Evolutionary conservation across 2,329 filamentous ascomycete species (phyloP), one percentile per base, ranked within the genome.

Genomic region (Phyllosticta citribraziliensis): DNA sequence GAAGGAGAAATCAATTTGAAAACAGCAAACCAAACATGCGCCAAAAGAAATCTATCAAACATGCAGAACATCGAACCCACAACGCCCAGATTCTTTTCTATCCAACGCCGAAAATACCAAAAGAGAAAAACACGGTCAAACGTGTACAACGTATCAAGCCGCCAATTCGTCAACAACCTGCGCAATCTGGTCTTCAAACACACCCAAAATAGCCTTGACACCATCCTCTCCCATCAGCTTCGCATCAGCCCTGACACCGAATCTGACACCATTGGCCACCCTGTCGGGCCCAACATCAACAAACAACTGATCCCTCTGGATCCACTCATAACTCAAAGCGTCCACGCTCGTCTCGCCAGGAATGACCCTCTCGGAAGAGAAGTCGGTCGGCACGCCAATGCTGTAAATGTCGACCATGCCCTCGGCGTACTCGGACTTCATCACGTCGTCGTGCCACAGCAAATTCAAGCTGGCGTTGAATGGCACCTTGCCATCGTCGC

Each of bases 401-500:
- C 17, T 40, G 3, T 55, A 47, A 11, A 20, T 50, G 55, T 33
- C 20, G 10, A 22, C 40, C 25, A 24, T 33, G 12, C 52, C 58
- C 10, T 25, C 53, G 22, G 52, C 58, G 27, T 55, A 59, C 54
- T 56, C 59, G 22, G 20, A 53, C 27, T 54, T 55, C 24, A 57
- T 51, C 6, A 57, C 50, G 11, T 57, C 60, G 33, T 69, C 67
- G 56, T 66, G 66, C 69, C 69, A 72, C 30, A 73, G 65, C 14
- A 73, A 65, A 55, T 73, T 73, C 30, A 72, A 65, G 66, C 67
- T 72, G 2, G 67, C 65, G 52, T 73, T 72, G 65, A 73, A 72
- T 8, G 66, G 66, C 51, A 25, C 19, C 5, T 62, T 47, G 3
- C 58, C 52, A 14, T 61, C 54, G 12, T 35, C 55, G 40, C 59